Base-by-base conservation (phyloP, 805 yeast species). In the Dipodascus geniculatus region DNA sequence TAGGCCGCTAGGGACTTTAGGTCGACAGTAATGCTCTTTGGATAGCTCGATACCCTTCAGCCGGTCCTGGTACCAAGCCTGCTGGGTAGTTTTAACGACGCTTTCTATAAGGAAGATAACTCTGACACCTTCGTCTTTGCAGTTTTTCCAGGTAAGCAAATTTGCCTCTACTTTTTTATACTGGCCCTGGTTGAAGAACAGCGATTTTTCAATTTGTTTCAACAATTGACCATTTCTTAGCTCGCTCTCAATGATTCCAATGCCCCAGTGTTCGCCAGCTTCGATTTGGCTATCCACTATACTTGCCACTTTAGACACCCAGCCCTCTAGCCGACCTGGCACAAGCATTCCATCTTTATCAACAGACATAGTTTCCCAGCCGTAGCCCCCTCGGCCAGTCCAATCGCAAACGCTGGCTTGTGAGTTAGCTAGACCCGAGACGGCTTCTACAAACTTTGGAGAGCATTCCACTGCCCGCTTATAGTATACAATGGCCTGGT, bases 331-430 rank as follows among this genome's bases (percentile, higher is more conserved):
- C n/a, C 31, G 52, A 14, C 58, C 58, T 20, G 47, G 22, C 23
- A 61, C 53, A 35, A 65, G 50, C 14, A 52, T 23, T 23, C 66
- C 67, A n/a, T 53, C 50, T 1, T 49, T 52, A 42, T 65, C 63
- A 1, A 66, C 69, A 14, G 64, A 60, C 11, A 56, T 23, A 16
- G 42, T 23, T 49, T 66, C 69, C 57, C 60, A 50, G 2, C 61
- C 65, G 22, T 53, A 48, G 19, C 62, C 58, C 2, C 69, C 69
- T 11, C 69, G 55, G 4, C 66, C 68, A 16, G 38, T 49, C 69
- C 69, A 66, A 28, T 63, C 64, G 50, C 69, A 66, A 4, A 64
- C 60, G 16, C 65, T 55, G 20, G 57, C 58, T n/a, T 60, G 59
- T 47, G 67, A 60, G 50, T 59, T 63, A 1, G 66, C 66, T 3